Evolutionary conservation across 805 yeast species (phyloP), one percentile per base, ranked within the genome.

Genomic region (Yueomyces sp.): DNA sequence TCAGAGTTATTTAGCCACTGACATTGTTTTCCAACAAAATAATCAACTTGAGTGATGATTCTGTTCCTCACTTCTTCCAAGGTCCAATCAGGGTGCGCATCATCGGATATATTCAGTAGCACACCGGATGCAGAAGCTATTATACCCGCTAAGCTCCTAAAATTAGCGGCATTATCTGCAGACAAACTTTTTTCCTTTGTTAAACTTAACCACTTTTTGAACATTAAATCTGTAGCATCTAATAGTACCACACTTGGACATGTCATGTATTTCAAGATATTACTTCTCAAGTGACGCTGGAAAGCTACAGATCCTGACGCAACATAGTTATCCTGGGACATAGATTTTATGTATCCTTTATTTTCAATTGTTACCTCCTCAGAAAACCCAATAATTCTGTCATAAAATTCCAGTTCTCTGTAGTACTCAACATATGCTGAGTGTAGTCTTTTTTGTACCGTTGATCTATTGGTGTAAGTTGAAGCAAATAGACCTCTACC

Each of bases 271-370:
- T 47, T 56, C 41, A 48, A 50, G 37, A 67, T 53, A 44, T 60
- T 64, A 38, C 62, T 72, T 55, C 81, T 69, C 44, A 81, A 62
- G 47, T 74, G 72, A 55, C 82, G 81, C 52, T 81, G 86, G 34
- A 81, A 67, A 0, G 92, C 85, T 26, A 81, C 79, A 28, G 78
- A 69, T 29, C 92, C 87, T 0, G 86, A 78, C 38, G 81, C 74
- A 2, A 79, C 72, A 30, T 66, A 63, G n/a, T 67, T 72, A 46
- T 79, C 86, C 4, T 71, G 57, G 2, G 73, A 59, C 38, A 83
- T 63, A 2, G 68, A 65, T 7, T 50, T 44, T 39, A 70, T 68
- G 27, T 76, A 64, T 1, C 57, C 64, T 3, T 55, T 41, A 45
- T 73, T 51, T 1, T 39, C 49, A 30, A 30, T 6, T 30, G 33